Base-by-base conservation (phyloP, 805 yeast genomes). In the Deakozyma indianensis region DNA sequence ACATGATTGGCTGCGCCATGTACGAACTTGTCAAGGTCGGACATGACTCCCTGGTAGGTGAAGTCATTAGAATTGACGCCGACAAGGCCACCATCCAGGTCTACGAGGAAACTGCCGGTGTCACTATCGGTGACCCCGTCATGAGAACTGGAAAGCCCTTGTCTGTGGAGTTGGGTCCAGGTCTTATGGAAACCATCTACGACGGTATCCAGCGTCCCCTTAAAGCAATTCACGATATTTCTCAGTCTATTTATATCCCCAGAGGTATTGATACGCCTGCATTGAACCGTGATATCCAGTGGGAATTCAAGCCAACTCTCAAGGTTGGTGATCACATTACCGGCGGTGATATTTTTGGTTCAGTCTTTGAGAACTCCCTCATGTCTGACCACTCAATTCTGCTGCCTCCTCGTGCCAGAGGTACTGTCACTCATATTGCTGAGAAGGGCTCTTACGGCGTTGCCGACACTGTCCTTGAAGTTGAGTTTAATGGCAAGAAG, bases 1-100 rank as follows among this genome's bases (percentile, higher is more conserved):
- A 92, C 71, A 87, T 92, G 97, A 84, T 88, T 68, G 99, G 99
- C 52, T 86, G 96, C 77, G 96, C 97, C 58, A 92, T 92, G 99
- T 90, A 92, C 75, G 99, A 92, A 65, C 75, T 92, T 67, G 99
- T 90, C 60, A 87, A 81, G 65, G 98, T 92, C 53, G 97, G 99
- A 56, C 97, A 92, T 66, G 95, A 85, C 57, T 85, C 76, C 65
- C 76, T 92, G 63, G 97, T 92, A 42, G 99, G 99, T 64, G 99
- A 92, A 69, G 96, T 92, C 53, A 92, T 92, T 66, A 81, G 98
- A 73, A 90, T 92, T 54, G 92, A 80, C 60, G 94, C 79, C 52
- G 98, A 92, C 64, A 90, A 88, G 68, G 96, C 96, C 48, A 92
- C 98, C 42, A 86, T 92, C 58, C 99, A 92, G 74, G 98, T 92